Base-by-base conservation (phyloP, 164 flowering plant species). In the Stephania cephalantha region DNA sequence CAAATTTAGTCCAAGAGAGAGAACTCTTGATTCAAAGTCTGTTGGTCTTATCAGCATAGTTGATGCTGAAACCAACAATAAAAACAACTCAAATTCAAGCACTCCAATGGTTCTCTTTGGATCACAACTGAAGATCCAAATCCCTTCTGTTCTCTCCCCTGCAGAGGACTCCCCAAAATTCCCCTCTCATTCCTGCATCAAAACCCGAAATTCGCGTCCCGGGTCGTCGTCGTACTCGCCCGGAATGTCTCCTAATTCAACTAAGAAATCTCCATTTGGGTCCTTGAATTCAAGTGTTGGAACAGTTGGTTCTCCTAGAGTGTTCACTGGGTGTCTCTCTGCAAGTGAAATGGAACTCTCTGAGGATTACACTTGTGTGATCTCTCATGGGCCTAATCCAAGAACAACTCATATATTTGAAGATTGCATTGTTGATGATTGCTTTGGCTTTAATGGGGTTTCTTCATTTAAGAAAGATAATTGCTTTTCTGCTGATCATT, bases 321-420 rank as follows among this genome's bases (percentile, higher is more conserved):
- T 83, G 48, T 84, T 82, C 48, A 75, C 84, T 0, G 86, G 88
- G 9, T 80, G 81, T 70, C 83, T 87, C 65, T 85, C 92, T 18
- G 83, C 84, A 0, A 81, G 81, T 35, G 94, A 90, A 71, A 88
- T 90, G 86, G 97, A 90, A 81, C 85, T 86, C 30, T 90, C 93
- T 1, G 98, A 94, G 83, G 98, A 91, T 45, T 94, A 91, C 71
- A 91, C 95, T 52, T 82, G 97, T 76, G 92, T 91, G 48, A 89
- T 89, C 29, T 73, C 90, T 1, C 88, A 84, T 58, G 96, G 95
- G 0, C 91, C 95, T 1, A 90, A 88, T 73, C 94, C 94, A 0
- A 90, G 58, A 75, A 90, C 90, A 10, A 91, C 87, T 45, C 98
- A 94, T 75, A 90, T 94, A 15, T 94, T 87, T 74, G 93, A 85